phyloP scores from a whole-genome alignment of 371 early-diverging fungal species.

The Lichtheimia ornata region DNA sequence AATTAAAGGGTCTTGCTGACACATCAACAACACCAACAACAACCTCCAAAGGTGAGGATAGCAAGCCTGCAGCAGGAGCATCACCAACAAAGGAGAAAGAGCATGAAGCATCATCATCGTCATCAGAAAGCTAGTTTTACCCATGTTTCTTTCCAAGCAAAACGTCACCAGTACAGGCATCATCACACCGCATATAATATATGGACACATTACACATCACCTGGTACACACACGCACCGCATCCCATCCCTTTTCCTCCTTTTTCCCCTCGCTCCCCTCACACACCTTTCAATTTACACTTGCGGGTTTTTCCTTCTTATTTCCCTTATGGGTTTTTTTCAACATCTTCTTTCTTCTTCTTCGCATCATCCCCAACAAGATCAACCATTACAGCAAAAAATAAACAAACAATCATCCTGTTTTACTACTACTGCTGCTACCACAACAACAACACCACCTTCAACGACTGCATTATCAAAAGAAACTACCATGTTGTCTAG shows the following conservation, averaged over 20 bases:
- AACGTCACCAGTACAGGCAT: no score
- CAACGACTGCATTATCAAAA: neutral
- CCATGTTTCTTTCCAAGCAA: neutral
- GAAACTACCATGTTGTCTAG: neutral
- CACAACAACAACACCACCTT: neutral
- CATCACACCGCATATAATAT: neutral
- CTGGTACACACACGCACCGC: neutral
- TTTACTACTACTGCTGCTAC: no score
- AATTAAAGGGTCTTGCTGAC: slow-evolving; percentile 3
- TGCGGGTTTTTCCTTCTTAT: slow-evolving; percentile 3
- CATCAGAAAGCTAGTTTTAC: no score
- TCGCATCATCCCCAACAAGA: slow-evolving; percentile 1
- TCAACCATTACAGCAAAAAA: neutral
- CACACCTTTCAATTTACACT: neutral
- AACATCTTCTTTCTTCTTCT: neutral
- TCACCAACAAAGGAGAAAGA: slow-evolving; percentile 16
- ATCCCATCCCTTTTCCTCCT: neutral
- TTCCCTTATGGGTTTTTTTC: slow-evolving; percentile 5
- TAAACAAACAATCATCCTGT: neutral
- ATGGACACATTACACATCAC: slow-evolving; percentile 1
- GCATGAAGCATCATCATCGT: neutral
- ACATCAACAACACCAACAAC: no score
- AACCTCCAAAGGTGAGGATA: no score
- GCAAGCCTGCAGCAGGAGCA: slow-evolving; percentile 12
- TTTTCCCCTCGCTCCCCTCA: neutral